Evolutionary conservation across 2,329 filamentous ascomycete genomes (phyloP).

Genomic region (Colletotrichum sp.): DNA sequence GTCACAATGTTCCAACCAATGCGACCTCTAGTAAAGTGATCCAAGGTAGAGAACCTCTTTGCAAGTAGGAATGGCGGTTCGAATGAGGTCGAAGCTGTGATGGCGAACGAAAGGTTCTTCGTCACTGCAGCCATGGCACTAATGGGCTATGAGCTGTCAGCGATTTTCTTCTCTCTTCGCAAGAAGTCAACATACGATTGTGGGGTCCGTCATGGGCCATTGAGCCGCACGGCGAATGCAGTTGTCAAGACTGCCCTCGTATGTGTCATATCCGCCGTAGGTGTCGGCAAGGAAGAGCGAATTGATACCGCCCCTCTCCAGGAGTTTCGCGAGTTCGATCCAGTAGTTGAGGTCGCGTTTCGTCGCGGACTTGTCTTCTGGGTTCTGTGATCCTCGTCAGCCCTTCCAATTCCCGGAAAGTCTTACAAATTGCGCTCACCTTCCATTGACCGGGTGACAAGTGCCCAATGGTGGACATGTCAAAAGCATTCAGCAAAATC

Average conservation of each 20-base stretch:
- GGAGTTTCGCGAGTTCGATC: slow-evolving; percentile 66
- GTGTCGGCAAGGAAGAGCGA: slow-evolving; percentile 71
- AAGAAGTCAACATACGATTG: slow-evolving; percentile 52
- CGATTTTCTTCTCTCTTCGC: rapidly evolving
- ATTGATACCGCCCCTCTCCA: slow-evolving; percentile 68
- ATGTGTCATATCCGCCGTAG: slow-evolving; percentile 68
- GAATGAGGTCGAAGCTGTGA: slow-evolving; percentile 68
- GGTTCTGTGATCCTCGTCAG: slow-evolving; percentile 49
- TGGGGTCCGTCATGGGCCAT: slow-evolving; percentile 70
- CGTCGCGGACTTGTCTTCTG: slow-evolving; percentile 63
- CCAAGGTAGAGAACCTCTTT: slow-evolving; percentile 66
- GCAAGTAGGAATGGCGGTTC: slow-evolving; percentile 67
- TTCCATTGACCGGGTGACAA: slow-evolving; percentile 73
- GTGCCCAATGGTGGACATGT: slow-evolving; percentile 64
- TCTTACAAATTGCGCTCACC: slow-evolving; percentile 35
- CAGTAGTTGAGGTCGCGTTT: slow-evolving; percentile 68
- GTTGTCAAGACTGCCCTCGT: slow-evolving; percentile 62
- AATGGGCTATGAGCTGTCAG: slow-evolving; percentile 50
- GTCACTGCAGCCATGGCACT: slow-evolving; percentile 71
- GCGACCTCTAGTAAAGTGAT: slow-evolving; percentile 65
- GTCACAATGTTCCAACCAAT: slow-evolving; percentile 74
- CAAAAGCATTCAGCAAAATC: slow-evolving; percentile 69
- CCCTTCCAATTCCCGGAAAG: neutral
- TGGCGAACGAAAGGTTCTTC: slow-evolving; percentile 66
- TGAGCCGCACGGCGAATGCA: slow-evolving; percentile 67